phyloP scores from a whole-genome alignment of 2,329 filamentous ascomycete species.

The Colletotrichum cuscutae region DNA sequence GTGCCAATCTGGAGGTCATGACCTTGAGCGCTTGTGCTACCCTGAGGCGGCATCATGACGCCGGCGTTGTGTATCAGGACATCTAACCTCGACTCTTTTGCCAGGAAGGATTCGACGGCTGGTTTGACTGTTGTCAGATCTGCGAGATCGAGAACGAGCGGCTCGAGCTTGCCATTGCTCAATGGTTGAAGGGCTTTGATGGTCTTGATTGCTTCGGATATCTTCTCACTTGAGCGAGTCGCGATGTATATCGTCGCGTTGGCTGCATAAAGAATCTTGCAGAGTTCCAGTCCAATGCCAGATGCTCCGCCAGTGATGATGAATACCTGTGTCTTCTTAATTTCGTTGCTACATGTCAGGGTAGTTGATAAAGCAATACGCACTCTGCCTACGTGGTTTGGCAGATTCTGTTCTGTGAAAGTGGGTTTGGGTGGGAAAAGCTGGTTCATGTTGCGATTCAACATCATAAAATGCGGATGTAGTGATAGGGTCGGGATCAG shows the following conservation, averaged over 20 bases:
- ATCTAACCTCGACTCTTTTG: background rate
- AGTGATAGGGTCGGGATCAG: rapidly evolving
- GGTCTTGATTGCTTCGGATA: background rate
- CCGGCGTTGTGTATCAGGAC: background rate
- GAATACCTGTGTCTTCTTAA: background rate
- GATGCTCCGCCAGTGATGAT: background rate
- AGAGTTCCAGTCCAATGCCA: background rate
- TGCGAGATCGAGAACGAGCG: background rate
- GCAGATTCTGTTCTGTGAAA: background rate
- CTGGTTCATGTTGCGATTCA: background rate
- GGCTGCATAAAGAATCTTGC: background rate
- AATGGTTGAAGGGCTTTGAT: background rate
- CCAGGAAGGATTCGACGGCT: background rate
- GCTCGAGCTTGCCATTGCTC: background rate
- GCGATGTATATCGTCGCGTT: background rate
- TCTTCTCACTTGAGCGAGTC: background rate
- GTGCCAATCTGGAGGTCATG: background rate
- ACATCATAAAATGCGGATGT: background rate
- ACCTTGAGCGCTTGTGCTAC: background rate
- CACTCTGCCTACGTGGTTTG: background rate
- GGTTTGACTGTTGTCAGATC: background rate
- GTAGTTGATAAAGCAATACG: background rate
- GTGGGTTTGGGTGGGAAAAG: background rate
- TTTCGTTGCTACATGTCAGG: background rate
- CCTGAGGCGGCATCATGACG: background rate